Evolutionary conservation across 768 basidiomycete species (phyloP).

Genomic region (Tulasnella sp.): DNA sequence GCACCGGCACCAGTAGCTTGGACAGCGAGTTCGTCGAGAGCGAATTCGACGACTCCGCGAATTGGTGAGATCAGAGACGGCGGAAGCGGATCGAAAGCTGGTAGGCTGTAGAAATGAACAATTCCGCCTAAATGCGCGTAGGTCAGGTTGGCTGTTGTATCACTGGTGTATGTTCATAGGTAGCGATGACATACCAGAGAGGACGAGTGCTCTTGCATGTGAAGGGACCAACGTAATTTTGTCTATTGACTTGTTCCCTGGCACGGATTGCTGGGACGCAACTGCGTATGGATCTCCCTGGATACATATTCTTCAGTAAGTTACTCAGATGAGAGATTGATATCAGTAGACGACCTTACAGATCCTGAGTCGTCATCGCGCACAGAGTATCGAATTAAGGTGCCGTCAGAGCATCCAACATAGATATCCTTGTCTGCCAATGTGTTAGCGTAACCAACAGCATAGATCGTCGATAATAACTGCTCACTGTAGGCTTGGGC

Average conservation of each 20-base stretch:
- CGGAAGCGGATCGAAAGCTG: conserved; percentile 63
- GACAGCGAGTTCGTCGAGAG: conserved; percentile 56
- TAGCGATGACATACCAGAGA: conserved; percentile 44
- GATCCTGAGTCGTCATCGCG: conserved; percentile 46
- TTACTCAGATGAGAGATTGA: conserved; percentile 21
- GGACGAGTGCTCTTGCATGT: conserved; percentile 59
- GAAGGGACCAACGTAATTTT: conserved; percentile 70
- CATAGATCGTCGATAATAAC: neutral
- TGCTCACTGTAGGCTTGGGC: conserved; percentile 11
- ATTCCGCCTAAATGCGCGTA: conserved; percentile 26
- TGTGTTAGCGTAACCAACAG: neutral
- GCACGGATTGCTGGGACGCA: conserved; percentile 56
- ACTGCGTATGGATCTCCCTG: conserved; percentile 48
- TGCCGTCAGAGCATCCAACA: conserved; percentile 74
- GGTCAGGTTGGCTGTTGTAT: neutral
- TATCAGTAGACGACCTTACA: conserved; percentile 18
- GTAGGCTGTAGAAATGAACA: conserved; percentile 70
- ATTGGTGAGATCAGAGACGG: conserved; percentile 56
- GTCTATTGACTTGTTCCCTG: conserved; percentile 60
- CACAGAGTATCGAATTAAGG: conserved; percentile 67
- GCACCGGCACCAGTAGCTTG: conserved; percentile 20
- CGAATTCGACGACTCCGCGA: conserved; percentile 65
- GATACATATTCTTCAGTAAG: conserved; percentile 25
- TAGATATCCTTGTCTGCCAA: conserved; percentile 68
- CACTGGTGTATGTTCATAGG: too few species aligned